Conservation (phyloP, 805 yeast species). For the Myxozyma udenii region DNA sequence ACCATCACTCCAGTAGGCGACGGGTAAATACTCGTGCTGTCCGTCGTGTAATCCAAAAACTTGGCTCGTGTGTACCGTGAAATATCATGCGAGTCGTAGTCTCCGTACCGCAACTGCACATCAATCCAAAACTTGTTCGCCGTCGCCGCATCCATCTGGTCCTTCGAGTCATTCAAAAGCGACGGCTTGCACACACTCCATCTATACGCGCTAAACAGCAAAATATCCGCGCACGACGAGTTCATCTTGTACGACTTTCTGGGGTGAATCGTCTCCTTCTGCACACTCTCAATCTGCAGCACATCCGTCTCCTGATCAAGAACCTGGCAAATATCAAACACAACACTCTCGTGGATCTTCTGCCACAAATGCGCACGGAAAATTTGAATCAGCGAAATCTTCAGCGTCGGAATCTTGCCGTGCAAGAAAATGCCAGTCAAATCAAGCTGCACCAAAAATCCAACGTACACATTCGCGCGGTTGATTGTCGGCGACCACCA, state of each 20-base stretch:
- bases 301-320: constrained; percentile 82
- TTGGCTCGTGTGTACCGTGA: constrained; percentile 91
- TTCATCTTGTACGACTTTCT: constrained; percentile 96
- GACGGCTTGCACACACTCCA: constrained; percentile 84
- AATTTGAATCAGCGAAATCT: constrained; percentile 90
- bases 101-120: constrained; percentile 93
- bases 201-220: constrained; percentile 65
- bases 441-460: constrained; percentile 93
- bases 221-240: constrained; percentile 89
- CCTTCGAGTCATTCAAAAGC: constrained; percentile 66
- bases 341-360: constrained; percentile 93
- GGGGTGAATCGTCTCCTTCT: constrained; percentile 92
- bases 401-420: constrained; percentile 96
- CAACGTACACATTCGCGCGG: constrained; percentile 96
- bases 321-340: constrained; percentile 88
- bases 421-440: constrained; percentile 94
- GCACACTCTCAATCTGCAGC: constrained; percentile 77
- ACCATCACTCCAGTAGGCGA: constrained; percentile 89
- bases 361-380: constrained; percentile 99
- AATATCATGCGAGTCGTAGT: constrained; percentile 95
- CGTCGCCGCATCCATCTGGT: constrained; percentile 54
- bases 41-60: constrained; percentile 88
- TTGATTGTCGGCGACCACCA: constrained; percentile 99
- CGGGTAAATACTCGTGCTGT: constrained; percentile 80
- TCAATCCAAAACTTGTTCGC: constrained; percentile 85